Evolutionary conservation across 1,139 yeast species (phyloP).

Genomic region (Tardiomyces blankii): DNA sequence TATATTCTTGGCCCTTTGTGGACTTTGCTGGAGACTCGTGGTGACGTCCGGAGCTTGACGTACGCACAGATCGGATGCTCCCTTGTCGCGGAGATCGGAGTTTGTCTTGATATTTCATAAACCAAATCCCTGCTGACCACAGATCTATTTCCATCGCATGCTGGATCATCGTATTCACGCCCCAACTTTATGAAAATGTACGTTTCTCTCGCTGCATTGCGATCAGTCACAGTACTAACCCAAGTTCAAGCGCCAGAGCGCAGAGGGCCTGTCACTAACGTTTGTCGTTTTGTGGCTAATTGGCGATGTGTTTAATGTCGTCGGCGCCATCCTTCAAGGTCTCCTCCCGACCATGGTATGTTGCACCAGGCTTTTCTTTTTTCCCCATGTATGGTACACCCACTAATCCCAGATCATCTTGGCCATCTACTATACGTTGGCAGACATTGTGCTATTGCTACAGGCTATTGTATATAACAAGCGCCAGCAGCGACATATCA

Average conservation of each 20-base stretch:
- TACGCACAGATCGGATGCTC: too few species aligned
- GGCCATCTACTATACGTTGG: conserved; percentile 84
- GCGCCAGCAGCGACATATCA: conserved; percentile 30
- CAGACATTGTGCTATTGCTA: conserved; percentile 70
- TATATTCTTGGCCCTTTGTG: neutral
- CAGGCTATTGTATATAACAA: conserved; percentile 68
- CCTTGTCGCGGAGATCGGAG: too few species aligned
- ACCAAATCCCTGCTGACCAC: neutral
- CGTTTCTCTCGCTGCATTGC: conserved; percentile 7
- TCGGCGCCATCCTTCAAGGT: conserved; percentile 81
- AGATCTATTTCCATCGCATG: conserved; percentile 84
- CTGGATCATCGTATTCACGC: conserved; percentile 96
- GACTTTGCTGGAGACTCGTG: too few species aligned
- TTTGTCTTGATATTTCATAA: neutral
- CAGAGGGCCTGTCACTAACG: conserved; percentile 76
- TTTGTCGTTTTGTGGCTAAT: conserved; percentile 80
- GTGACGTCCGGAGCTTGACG: too few species aligned
- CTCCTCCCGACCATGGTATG: conserved; percentile 74
- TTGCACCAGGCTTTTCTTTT: too few species aligned
- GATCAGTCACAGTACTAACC: neutral
- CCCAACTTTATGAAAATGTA: conserved; percentile 83
- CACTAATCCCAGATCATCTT: conserved; percentile 39
- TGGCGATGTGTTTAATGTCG: conserved; percentile 84
- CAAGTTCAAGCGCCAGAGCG: conserved; percentile 58
- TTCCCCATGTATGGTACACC: too few species aligned